These are phyloP conservation scores for Carex parvula DNA, from an alignment of 176 grass and related monocot species.

Conservation along the genomic window DNA sequence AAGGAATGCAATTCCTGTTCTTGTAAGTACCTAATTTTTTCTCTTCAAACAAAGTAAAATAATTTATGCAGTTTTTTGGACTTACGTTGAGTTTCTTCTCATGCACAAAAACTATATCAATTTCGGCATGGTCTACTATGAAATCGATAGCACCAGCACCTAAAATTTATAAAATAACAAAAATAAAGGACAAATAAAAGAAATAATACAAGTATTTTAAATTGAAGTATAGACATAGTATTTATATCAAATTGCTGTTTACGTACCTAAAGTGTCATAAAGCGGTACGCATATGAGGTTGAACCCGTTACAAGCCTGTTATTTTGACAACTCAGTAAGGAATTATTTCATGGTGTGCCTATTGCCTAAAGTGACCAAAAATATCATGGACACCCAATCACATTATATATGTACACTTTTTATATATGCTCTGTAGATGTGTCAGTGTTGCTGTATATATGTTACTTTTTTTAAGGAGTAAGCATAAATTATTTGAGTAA, in stretches of 20 bases:
- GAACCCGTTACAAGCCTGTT: slow-evolving; percentile 93
- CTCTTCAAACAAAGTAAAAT: not conserved
- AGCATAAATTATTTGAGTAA: not conserved
- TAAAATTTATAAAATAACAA: slow-evolving; percentile 25
- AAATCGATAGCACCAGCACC: slow-evolving; percentile 73
- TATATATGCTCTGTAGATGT: not conserved
- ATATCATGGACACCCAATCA: not conserved
- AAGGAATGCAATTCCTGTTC: not conserved
- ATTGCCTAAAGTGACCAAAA: not conserved
- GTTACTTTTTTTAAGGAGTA: not conserved
- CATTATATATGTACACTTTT: not conserved
- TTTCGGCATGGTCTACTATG: slow-evolving; percentile 93
- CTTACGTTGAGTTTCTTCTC: slow-evolving; percentile 92
- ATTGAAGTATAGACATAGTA: not conserved
- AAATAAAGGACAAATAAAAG: not conserved
- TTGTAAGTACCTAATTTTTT: not conserved
- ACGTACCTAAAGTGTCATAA: slow-evolving; percentile 84
- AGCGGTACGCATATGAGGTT: slow-evolving; percentile 79
- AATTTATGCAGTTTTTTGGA: not conserved
- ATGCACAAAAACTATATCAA: slow-evolving; percentile 75
- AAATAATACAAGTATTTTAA: slow-evolving; percentile 13
- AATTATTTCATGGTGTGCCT: not conserved
- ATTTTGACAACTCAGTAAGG: slow-evolving; percentile 19
- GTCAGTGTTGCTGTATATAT: not conserved
- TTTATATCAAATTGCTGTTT: slow-evolving; percentile 2